Percentiles rank a stretch among this genome's conserved stretches.
Conservation (phyloP, 139 green algal species). For the Coccomyxa sp. region DNA sequence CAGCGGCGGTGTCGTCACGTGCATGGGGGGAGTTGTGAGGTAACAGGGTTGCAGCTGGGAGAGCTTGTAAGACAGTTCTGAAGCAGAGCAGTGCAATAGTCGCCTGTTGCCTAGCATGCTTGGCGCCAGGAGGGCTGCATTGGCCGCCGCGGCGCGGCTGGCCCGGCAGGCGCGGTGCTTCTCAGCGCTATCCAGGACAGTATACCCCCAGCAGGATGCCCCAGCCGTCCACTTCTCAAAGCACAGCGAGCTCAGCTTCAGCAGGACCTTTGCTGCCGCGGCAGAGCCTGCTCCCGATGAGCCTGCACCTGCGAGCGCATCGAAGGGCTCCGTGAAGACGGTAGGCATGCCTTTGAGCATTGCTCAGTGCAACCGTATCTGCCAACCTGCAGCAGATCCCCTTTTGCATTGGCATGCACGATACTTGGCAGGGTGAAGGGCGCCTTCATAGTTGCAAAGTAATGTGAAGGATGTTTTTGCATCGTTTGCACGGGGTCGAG, state of each 20-base stretch:
- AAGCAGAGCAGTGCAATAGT: not conserved
- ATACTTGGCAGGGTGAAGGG: too few species aligned
- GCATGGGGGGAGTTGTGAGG: not conserved
- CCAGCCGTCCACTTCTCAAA: not conserved
- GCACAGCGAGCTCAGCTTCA: slow-evolving; percentile 2
- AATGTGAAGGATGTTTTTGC: not conserved
- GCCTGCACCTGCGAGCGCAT: not conserved
- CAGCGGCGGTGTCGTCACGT: not conserved
- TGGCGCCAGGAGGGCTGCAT: slow-evolving; percentile 7
- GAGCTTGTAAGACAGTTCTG: not conserved
- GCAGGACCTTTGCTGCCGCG: slow-evolving; percentile 19
- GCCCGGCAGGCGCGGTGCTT: slow-evolving; percentile 9
- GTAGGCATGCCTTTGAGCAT: too few species aligned
- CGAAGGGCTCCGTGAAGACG: slow-evolving; percentile 11
- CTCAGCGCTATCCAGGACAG: slow-evolving; percentile 2
- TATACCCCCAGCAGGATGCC: not conserved
- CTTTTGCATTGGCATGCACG: not conserved
- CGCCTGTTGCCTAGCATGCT: not conserved
- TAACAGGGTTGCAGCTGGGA: not conserved
- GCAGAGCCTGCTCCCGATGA: slow-evolving; percentile 16
- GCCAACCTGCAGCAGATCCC: not conserved
- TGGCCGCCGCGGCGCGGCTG: slow-evolving; percentile 3
- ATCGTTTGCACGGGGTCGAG: not conserved
- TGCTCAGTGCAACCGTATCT: too few species aligned
- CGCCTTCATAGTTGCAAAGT: not conserved